Base-by-base conservation (phyloP, 257 asterid species). In the Paraleonurus japonicus region DNA sequence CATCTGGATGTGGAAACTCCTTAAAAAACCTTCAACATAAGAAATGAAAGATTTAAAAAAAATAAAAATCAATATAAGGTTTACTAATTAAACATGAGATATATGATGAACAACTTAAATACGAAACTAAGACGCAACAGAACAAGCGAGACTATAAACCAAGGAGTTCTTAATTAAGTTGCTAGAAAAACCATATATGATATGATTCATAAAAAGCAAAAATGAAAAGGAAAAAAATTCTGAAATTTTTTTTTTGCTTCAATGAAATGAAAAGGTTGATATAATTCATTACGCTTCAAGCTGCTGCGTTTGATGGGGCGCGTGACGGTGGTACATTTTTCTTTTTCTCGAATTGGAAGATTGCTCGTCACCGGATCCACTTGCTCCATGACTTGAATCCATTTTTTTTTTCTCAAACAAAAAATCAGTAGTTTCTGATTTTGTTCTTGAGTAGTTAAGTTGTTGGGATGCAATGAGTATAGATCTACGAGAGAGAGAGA, bases 1-100 rank as follows among this genome's bases (percentile, higher is more conserved):
- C 87, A 62, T 84, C 81, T 8, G 90, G 95, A 27, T 76, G 80
- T 6, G 82, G 90, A 60, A 75, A 72, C 9, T 80, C 79, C 76
- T 81, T 84, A 5, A 72, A 83, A 86, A 69, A 74, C 53, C 88
- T 86, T 17, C 11, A 48, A 8, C 28, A 23, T 57, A 12, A 30
- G 48, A 61, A 51, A 19, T 30, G 0, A 53, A 30, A 20, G 7
- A 37, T 1, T 5, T 4, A 7, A 37, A 2, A 35, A 63, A 37
- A 5, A 13, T 4, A 43, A 11, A 41, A 41, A 13, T 41, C 17
- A 12, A 11, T 41, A 12, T 41, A 12, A 41, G 13, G 12, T 41
- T 12, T 39, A 10, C n/a, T 39, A 39, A 12, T 39, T 39, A 41
- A 41, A 41, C n/a, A 41, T 35, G 43, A 35, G 43, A 35, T 35